Percentiles rank a stretch among this genome's conserved stretches.
Evolutionary conservation across 345 rosid genomes (phyloP).

Genomic region (Anacardium occidentale): DNA sequence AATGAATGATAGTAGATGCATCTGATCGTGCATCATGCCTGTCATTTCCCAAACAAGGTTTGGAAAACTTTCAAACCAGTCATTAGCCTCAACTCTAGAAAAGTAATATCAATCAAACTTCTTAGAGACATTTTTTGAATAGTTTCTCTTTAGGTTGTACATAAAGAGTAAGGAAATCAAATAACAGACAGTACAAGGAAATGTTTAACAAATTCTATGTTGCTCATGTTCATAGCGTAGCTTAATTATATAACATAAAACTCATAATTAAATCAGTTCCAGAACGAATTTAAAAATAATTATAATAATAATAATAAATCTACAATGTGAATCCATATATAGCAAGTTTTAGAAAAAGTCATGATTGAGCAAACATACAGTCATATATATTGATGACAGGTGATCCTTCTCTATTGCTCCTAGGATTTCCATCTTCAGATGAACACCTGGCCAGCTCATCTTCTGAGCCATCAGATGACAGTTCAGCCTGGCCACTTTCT

Average conservation of each 20-base stretch:
- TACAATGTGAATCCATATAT: neutral
- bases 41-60: neutral
- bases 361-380: slow-evolving; percentile 17
- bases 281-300: neutral
- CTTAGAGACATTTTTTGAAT: neutral
- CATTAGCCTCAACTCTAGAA: neutral
- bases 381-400: slow-evolving; percentile 33
- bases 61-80: neutral
- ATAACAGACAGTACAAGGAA: neutral
- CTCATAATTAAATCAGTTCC: neutral
- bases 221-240: neutral
- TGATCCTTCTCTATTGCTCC: slow-evolving; percentile 49
- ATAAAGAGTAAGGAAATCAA: neutral
- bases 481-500: slow-evolving; percentile 38
- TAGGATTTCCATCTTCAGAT: slow-evolving; percentile 49
- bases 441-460: slow-evolving; percentile 40
- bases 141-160: neutral
- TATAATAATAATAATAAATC: neutral
- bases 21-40: neutral
- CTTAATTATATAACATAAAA: neutral
- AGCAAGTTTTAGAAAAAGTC: slow-evolving; percentile 6
- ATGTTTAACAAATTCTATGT: neutral
- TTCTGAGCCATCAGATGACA: slow-evolving; percentile 48
- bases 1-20: neutral
- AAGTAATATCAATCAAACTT: neutral